Conservation (phyloP, 2,329 filamentous ascomycete genomes). For the Ascochyta koolunga region DNA sequence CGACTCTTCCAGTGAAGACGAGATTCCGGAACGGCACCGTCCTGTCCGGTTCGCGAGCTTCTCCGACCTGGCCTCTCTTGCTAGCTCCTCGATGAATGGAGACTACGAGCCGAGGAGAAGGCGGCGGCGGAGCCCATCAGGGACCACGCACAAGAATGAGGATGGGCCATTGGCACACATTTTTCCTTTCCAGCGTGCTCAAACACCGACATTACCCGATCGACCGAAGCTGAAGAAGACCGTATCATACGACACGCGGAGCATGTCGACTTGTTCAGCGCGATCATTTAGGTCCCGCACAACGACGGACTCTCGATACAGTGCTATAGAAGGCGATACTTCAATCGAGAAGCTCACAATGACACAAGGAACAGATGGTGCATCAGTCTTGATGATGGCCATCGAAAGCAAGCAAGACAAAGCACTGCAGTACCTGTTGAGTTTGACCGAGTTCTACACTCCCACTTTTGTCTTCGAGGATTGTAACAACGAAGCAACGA, state of each 20-base stretch:
- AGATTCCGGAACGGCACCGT: constrained; percentile 26
- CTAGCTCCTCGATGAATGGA: constrained; percentile 39
- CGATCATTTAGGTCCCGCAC: constrained; percentile 82
- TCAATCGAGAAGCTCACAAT: constrained; percentile 80
- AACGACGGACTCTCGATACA: constrained; percentile 68
- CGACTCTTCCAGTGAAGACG: constrained; percentile 37
- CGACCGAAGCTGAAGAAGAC: constrained; percentile 69
- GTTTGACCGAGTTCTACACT: constrained; percentile 77
- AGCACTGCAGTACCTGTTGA: constrained; percentile 79
- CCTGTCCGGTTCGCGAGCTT: constrained; percentile 44
- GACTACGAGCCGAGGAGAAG: constrained; percentile 29
- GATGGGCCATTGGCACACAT: constrained; percentile 73
- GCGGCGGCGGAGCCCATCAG: constrained; percentile 31
- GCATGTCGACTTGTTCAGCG: constrained; percentile 84
- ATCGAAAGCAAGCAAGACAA: constrained; percentile 67
- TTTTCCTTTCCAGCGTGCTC: constrained; percentile 81
- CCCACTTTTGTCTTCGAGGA: constrained; percentile 76
- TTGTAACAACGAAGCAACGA: constrained; percentile 87
- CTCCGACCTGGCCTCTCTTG: constrained; percentile 34
- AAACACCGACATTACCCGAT: constrained; percentile 53
- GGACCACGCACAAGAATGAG: constrained; percentile 25
- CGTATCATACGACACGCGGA: constrained; percentile 88
- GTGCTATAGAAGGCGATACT: constrained; percentile 81
- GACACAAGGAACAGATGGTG: constrained; percentile 72
- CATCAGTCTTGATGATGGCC: constrained; percentile 73